Conservation (phyloP, 352 stramenopile genomes). For the Pythium brachiatum region DNA sequence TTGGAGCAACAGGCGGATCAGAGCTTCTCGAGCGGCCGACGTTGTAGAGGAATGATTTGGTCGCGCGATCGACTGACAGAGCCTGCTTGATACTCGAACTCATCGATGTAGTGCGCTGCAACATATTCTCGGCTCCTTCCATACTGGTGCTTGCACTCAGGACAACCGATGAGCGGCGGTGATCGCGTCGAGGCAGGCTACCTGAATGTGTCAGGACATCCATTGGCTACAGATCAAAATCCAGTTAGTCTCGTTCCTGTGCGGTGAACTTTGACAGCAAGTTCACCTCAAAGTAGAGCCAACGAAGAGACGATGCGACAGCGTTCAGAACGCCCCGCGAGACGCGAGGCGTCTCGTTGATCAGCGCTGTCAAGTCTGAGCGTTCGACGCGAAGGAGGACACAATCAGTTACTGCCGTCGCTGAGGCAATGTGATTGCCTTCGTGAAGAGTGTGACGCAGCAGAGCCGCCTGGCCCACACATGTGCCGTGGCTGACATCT, state of each 20-base stretch:
- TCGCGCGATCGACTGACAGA: constrained; percentile 59
- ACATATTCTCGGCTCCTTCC: constrained; percentile 35
- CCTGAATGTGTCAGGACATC: constrained; percentile 62
- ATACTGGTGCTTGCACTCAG: constrained; percentile 17
- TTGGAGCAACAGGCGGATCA: constrained; percentile 20
- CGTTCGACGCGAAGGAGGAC: constrained; percentile 73
- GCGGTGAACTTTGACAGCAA: not conserved
- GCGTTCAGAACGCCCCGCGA: constrained; percentile 78
- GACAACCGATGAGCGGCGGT: constrained; percentile 33
- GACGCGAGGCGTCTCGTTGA: constrained; percentile 66
- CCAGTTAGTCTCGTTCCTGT: not conserved
- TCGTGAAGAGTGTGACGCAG: constrained; percentile 60
- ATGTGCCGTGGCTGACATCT: constrained; percentile 66
- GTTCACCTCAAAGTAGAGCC: constrained; percentile 73
- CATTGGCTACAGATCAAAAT: constrained; percentile 36
- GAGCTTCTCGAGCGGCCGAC: constrained; percentile 49
- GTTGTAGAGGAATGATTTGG: constrained; percentile 76
- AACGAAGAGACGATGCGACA: constrained; percentile 67
- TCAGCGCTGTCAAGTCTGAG: constrained; percentile 64
- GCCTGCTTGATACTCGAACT: constrained; percentile 62
- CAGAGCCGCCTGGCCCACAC: constrained; percentile 72
- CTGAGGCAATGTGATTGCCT: constrained; percentile 69
- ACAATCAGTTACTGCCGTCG: constrained; percentile 64
- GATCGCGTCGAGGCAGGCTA: constrained; percentile 55
- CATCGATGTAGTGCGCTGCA: constrained; percentile 55